Conservation (phyloP, 257 asterid genomes). For the Rehmannia glutinosa region DNA sequence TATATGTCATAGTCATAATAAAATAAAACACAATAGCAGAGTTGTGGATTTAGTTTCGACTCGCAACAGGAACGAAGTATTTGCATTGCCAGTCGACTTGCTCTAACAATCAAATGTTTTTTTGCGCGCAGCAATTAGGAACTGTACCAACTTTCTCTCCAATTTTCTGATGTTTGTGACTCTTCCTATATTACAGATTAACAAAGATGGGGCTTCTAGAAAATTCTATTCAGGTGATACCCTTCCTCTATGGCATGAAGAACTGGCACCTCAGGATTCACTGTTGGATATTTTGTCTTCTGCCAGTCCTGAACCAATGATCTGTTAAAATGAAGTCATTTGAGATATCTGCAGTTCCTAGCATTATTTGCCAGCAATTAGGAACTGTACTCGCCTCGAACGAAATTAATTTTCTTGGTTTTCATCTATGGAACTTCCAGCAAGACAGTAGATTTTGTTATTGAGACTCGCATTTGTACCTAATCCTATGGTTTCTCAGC, state of each 20-base stretch:
- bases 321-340: slow-evolving; percentile 29
- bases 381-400: not conserved
- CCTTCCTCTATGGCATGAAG: slow-evolving; percentile 82
- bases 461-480: not conserved
- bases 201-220: slow-evolving; percentile 54
- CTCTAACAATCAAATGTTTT: too few species aligned
- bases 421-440: not conserved
- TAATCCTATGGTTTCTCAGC: not conserved
- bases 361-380: not conserved
- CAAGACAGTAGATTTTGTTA: not conserved
- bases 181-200: slow-evolving; percentile 37
- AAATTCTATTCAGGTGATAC: slow-evolving; percentile 66
- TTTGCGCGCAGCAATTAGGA: too few species aligned
- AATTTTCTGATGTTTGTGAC: not conserved
- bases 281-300: slow-evolving; percentile 48
- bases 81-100: too few species aligned
- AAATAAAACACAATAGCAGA: not conserved
- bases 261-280: slow-evolving; percentile 60
- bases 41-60: not conserved
- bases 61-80: not conserved
- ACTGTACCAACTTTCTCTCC: too few species aligned
- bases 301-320: slow-evolving; percentile 60
- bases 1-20: too few species aligned
- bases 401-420: not conserved
- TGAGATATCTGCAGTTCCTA: too few species aligned